Percentiles rank a stretch among this genome's conserved stretches.
Conservation (phyloP, 176 grass and related monocot genomes). For the Musa beccarii region DNA sequence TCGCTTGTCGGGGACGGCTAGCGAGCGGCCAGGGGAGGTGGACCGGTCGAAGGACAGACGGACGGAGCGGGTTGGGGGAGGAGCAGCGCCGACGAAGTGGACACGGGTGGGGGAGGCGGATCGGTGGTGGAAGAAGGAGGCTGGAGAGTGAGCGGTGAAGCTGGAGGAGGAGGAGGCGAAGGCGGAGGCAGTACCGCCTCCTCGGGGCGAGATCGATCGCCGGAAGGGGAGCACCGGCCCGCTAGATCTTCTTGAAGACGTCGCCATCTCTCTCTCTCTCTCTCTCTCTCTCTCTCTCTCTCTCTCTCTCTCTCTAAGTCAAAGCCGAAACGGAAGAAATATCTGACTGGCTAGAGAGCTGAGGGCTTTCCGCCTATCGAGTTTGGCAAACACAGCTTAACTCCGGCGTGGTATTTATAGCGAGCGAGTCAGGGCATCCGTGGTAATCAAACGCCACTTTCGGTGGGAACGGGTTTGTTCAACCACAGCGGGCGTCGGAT, state of each 20-base stretch:
- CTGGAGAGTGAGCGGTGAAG: not conserved
- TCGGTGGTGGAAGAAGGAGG: not conserved
- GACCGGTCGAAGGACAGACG: not conserved
- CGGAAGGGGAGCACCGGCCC: constrained; percentile 1
- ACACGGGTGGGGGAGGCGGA: not conserved
- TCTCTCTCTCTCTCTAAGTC: not conserved
- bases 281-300: too few species aligned
- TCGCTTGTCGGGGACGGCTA: not conserved
- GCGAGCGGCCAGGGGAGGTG: constrained; percentile 5
- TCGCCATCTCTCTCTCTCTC: constrained; percentile 5
- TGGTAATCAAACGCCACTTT: too few species aligned
- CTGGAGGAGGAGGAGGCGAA: constrained; percentile 1
- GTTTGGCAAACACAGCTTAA: not conserved
- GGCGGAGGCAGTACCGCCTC: not conserved
- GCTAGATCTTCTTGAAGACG: constrained; percentile 31
- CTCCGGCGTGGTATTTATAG: constrained; percentile 11
- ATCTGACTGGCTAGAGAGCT: not conserved
- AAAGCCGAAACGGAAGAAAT: not conserved
- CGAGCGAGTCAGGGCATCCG: not conserved
- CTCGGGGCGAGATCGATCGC: constrained; percentile 8
- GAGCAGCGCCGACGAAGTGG: not conserved
- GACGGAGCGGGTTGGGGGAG: not conserved
- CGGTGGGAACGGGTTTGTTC: not conserved
- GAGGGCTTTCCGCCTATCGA: not conserved
- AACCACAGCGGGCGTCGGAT: not conserved